Percentiles rank a stretch among this genome's conserved stretches.
These are phyloP conservation scores for Diaporthe longicolla DNA, from an alignment of 2,329 filamentous ascomycete species.

Conservation along the genomic window DNA sequence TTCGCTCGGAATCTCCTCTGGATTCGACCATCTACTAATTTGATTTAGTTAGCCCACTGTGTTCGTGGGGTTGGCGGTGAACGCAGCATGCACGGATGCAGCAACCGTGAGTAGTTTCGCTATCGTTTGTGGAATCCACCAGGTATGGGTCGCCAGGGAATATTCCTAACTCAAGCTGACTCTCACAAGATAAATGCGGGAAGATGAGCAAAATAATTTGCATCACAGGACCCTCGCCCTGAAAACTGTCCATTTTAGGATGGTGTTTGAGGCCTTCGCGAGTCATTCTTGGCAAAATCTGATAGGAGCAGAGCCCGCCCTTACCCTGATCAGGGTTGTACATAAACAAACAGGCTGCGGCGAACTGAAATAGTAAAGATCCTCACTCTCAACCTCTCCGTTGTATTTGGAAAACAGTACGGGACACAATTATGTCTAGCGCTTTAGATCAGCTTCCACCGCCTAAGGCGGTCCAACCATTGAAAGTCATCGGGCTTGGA, in stretches of 20 bases:
- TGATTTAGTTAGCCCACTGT: too few relatives aligned
- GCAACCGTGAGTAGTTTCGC: neutral
- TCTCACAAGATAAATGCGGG: neutral
- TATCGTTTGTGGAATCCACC: neutral
- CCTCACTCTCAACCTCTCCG: neutral
- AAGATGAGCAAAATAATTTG: neutral
- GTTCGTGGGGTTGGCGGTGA: neutral
- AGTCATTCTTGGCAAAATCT: conserved; percentile 2
- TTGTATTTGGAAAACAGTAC: neutral
- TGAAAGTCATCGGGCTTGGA: conserved; percentile 17
- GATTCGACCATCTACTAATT: too few relatives aligned
- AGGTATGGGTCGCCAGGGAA: neutral
- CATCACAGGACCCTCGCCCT: neutral
- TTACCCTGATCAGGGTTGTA: neutral
- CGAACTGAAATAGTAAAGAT: neutral
- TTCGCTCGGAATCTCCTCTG: too few relatives aligned
- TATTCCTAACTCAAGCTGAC: neutral
- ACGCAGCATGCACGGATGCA: neutral
- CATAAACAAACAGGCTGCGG: neutral
- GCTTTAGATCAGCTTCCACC: conserved; percentile 10
- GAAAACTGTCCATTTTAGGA: neutral
- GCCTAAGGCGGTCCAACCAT: conserved; percentile 6
- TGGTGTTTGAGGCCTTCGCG: neutral
- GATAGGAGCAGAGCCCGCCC: neutral
- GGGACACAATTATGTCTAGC: neutral